Evolutionary conservation across 1,284 basidiomycete genomes (phyloP).

Genomic region (Neolentinus lepideus): DNA sequence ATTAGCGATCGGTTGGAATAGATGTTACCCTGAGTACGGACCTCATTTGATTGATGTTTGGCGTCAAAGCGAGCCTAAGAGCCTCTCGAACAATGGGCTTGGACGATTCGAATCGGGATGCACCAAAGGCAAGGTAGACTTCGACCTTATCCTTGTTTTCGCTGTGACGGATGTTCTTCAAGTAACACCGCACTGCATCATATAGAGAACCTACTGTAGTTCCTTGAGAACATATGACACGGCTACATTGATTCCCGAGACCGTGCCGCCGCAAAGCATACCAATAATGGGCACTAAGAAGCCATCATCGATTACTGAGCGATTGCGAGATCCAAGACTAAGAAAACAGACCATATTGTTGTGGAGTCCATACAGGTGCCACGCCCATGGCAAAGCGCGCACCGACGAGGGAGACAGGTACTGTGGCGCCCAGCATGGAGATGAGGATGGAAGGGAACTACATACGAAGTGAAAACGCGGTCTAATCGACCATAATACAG

Average conservation of each 20-base stretch:
- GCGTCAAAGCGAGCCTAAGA: conserved; percentile 68
- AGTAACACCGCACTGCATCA: background rate
- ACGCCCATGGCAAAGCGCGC: conserved; percentile 70
- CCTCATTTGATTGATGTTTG: conserved; percentile 84
- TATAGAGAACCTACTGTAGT: conserved; percentile 39
- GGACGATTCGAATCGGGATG: conserved; percentile 73
- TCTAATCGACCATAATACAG: background rate
- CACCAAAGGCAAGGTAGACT: conserved; percentile 79
- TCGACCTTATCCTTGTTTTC: conserved; percentile 82
- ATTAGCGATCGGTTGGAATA: conserved; percentile 25
- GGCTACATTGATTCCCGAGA: conserved; percentile 67
- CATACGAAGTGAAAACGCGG: background rate
- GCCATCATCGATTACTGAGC: conserved; percentile 16
- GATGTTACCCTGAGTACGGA: conserved; percentile 20
- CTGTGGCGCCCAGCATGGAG: conserved; percentile 68
- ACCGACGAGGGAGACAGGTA: conserved; percentile 76
- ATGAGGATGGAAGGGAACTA: conserved; percentile 68
- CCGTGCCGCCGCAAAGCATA: conserved; percentile 79
- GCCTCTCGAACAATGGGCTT: conserved; percentile 71
- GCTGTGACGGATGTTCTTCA: conserved; percentile 27
- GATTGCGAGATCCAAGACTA: background rate
- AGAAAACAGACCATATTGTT: conserved; percentile 62
- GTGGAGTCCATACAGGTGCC: conserved; percentile 74
- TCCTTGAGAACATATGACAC: conserved; percentile 61
- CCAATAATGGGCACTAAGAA: conserved; percentile 72